A percentile compares a stretch with the other conserved stretches of the same genome.
Evolutionary conservation across 1,284 basidiomycete genomes (phyloP).

Genomic region (Puccinia polysora): DNA sequence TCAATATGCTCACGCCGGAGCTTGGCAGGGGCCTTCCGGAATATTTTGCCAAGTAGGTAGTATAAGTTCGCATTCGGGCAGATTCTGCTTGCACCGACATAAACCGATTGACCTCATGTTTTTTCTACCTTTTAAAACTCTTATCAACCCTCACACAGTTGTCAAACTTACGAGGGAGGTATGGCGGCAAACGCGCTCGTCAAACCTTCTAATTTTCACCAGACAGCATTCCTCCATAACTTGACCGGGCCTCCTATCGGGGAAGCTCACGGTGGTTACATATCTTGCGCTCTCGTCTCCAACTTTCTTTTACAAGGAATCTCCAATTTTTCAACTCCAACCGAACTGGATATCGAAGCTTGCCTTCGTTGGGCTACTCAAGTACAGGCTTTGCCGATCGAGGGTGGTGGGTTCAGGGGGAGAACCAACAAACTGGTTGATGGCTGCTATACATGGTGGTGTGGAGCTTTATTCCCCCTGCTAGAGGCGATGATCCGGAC

Average conservation of each 20-base stretch:
- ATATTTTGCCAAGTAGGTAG: constrained; percentile 10
- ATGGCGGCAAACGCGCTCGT: constrained; percentile 59
- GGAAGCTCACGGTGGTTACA: constrained; percentile 97
- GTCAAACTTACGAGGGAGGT: constrained; percentile 96
- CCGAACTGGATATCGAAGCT: constrained; percentile 6
- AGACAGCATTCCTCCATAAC: constrained; percentile 49
- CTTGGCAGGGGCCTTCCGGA: constrained; percentile 59
- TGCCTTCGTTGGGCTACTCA: constrained; percentile 10
- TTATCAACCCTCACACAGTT: constrained; percentile 52
- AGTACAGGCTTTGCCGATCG: constrained; percentile 75
- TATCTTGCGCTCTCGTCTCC: constrained; percentile 81
- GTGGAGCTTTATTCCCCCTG: constrained; percentile 78
- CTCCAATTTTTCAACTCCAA: constrained; percentile 10
- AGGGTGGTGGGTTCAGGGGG: constrained; percentile 87
- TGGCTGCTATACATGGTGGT: constrained; percentile 99
- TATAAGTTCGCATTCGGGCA: too few species aligned
- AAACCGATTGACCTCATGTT: background rate
- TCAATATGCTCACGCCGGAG: constrained; percentile 80
- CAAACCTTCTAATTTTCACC: constrained; percentile 59
- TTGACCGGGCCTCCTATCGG: constrained; percentile 60
- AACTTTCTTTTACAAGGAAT: constrained; percentile 61
- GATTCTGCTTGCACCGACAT: too few species aligned
- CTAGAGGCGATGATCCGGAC: constrained; percentile 63
- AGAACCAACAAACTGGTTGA: constrained; percentile 97
- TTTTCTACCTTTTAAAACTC: constrained; percentile 57